Evolutionary conservation across 371 early-diverging fungal species (phyloP).

Genomic region (Smittium mucronatum): DNA sequence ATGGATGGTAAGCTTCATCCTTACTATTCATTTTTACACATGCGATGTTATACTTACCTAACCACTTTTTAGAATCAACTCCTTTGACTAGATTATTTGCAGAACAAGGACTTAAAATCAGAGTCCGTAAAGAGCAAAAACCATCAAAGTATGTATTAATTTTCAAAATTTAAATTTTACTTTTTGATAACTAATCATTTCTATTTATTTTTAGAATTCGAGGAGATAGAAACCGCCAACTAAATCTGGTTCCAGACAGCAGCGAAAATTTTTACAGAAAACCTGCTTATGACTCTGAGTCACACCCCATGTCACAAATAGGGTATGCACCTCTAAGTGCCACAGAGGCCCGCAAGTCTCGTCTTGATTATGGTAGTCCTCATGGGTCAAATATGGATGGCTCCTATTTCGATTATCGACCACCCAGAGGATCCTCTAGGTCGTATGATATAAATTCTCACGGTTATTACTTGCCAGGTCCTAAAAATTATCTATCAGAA

Average conservation of each 20-base stretch:
- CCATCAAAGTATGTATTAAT: background rate
- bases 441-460: background rate
- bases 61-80: conserved; percentile 62
- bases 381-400: background rate
- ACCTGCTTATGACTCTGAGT: background rate
- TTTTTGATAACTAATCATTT: background rate
- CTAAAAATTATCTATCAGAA: background rate
- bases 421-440: background rate
- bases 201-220: conserved; percentile 1
- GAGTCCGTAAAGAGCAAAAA: conserved; percentile 51
- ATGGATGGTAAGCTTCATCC: conserved; percentile 49
- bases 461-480: background rate
- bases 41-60: too few species aligned
- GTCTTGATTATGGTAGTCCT: background rate
- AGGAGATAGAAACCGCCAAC: conserved; percentile 1
- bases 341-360: background rate
- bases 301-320: too few species aligned
- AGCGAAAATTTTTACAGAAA: background rate
- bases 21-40: too few species aligned
- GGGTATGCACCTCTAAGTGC: background rate
- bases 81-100: conserved; percentile 78
- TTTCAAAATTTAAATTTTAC: background rate
- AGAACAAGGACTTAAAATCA: conserved; percentile 88
- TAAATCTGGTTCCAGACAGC: conserved; percentile 3
- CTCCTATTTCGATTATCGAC: background rate